These are phyloP conservation scores for Linnemannia elongata DNA, from an alignment of 192 early-diverging fungal genomes.

Conservation along the genomic window DNA sequence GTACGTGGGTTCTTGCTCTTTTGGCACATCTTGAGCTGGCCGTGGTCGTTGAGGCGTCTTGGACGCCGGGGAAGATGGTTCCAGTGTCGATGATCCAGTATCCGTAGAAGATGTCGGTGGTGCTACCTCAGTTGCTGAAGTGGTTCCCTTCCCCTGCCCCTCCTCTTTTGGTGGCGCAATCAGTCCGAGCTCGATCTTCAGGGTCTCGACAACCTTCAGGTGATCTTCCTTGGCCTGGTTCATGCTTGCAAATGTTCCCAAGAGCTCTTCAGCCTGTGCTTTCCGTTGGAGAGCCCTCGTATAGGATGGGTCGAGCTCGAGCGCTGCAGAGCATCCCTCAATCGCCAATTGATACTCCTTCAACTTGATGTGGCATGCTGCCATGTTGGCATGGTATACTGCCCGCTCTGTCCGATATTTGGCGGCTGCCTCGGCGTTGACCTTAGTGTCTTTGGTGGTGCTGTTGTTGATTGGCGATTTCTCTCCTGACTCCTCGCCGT, in stretches of 20 bases:
- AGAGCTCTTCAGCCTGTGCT: constrained; percentile 71
- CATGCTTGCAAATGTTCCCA: constrained; percentile 59
- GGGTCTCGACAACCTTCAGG: constrained; percentile 60
- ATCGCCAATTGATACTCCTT: constrained; percentile 34
- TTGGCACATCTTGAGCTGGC: background rate
- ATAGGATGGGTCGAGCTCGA: constrained; percentile 68
- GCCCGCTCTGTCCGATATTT: constrained; percentile 60
- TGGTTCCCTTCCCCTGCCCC: background rate
- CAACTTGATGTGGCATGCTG: constrained; percentile 73
- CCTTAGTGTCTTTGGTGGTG: background rate
- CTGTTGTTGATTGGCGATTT: background rate
- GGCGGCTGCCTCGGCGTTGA: background rate
- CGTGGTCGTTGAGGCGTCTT: background rate
- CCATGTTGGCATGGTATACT: constrained; percentile 73
- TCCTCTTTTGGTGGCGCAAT: constrained; percentile 27
- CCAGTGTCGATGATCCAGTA: constrained; percentile 1
- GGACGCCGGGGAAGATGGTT: background rate
- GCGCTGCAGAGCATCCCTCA: constrained; percentile 50
- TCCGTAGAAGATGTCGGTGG: background rate
- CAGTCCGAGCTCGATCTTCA: constrained; percentile 46
- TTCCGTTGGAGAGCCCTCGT: constrained; percentile 70
- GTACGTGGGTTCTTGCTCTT: background rate
- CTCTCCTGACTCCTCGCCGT: constrained; percentile 24
- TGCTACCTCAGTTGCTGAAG: background rate
- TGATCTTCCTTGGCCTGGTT: constrained; percentile 55